Conservation (phyloP, 306 rosid species). For the Vigna trinervia region DNA sequence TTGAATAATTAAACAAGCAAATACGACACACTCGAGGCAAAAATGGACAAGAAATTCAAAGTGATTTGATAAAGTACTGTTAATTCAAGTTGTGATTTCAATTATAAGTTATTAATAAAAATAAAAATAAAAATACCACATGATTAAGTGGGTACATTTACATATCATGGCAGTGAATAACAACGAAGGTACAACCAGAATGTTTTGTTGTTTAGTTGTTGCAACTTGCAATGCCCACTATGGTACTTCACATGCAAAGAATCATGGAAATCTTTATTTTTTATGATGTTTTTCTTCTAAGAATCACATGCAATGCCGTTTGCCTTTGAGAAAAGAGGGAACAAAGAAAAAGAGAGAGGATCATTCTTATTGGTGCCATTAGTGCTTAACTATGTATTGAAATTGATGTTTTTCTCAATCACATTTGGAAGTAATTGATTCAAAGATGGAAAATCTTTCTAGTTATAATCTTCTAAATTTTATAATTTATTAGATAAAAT, state of each 20-base stretch:
- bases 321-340: constrained; percentile 5
- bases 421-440: not conserved
- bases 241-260: constrained; percentile 38
- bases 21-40: not conserved
- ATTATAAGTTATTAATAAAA: not conserved
- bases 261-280: not conserved
- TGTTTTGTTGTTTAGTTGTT: not conserved
- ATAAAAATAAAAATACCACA: not conserved
- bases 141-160: not conserved
- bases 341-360: not conserved
- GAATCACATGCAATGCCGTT: constrained; percentile 22
- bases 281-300: not conserved
- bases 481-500: too few relatives aligned
- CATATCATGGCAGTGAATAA: not conserved
- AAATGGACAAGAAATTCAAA: not conserved
- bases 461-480: too few relatives aligned
- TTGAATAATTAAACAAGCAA: not conserved
- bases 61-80: not conserved
- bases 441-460: not conserved
- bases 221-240: constrained; percentile 15
- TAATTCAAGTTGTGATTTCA: not conserved
- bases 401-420: not conserved
- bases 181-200: not conserved
- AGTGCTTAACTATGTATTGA: not conserved
- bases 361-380: not conserved